A percentile compares a stretch with the other conserved stretches of the same genome.
phyloP scores from a whole-genome alignment of 176 grass and related monocot genomes.

The Musa itinerans region DNA sequence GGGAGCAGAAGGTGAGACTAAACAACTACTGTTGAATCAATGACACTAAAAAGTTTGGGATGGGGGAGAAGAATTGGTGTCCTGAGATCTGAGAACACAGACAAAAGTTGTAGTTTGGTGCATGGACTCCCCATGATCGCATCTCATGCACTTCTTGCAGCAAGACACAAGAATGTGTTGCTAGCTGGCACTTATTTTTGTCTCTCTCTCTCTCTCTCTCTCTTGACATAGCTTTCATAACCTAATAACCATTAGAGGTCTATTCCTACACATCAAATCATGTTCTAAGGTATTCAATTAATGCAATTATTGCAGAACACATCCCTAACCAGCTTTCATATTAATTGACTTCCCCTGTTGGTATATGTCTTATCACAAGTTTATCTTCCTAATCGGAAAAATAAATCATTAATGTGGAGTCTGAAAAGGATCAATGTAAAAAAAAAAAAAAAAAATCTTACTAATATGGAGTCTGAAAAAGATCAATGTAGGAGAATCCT shows the following conservation, averaged over 20 bases:
- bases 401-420: too few relatives aligned
- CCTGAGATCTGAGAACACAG: background rate
- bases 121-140: background rate
- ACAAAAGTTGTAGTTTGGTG: conserved; percentile 13
- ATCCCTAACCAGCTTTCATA: background rate
- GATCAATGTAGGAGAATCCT: too few relatives aligned
- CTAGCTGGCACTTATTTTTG: background rate
- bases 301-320: conserved; percentile 8
- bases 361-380: too few relatives aligned
- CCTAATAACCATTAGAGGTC: background rate
- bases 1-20: too few relatives aligned
- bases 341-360: too few relatives aligned
- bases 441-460: too few relatives aligned
- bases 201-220: background rate
- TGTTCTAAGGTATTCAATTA: background rate
- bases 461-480: too few relatives aligned
- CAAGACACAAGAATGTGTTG: background rate
- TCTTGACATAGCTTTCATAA: background rate
- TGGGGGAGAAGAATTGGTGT: background rate
- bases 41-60: too few relatives aligned
- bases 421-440: too few relatives aligned
- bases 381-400: too few relatives aligned
- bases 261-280: background rate
- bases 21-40: too few relatives aligned
- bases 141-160: background rate